phyloP scores from a whole-genome alignment of 2,329 filamentous ascomycete species.

The Xylariomycetidae sp. region DNA sequence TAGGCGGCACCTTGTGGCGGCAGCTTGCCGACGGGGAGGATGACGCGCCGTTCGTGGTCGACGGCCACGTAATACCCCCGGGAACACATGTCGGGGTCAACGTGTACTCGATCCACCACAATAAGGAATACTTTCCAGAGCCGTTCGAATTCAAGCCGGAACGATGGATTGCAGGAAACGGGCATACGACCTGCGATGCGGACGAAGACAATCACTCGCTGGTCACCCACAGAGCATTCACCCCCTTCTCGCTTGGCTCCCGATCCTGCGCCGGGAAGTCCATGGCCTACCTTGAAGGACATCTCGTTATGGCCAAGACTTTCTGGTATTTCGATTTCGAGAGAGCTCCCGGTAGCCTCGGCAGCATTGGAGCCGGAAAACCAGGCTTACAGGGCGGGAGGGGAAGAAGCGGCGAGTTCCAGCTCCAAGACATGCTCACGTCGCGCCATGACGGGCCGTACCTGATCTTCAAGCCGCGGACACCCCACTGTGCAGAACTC shows the following conservation, averaged over 20 bases:
- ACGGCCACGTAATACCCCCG: constrained; percentile 7
- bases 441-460: not conserved
- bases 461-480: not conserved
- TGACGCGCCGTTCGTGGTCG: constrained; percentile 3
- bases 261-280: constrained; percentile 1
- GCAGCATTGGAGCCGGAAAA: not conserved
- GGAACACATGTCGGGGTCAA: constrained; percentile 4
- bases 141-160: constrained; percentile 3
- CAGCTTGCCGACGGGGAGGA: not conserved
- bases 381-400: not conserved
- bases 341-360: not conserved
- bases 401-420: not conserved
- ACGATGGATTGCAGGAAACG: constrained; percentile 1
- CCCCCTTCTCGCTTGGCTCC: not conserved
- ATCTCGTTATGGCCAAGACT: constrained; percentile 1
- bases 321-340: constrained; percentile 6
- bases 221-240: not conserved
- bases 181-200: not conserved
- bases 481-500: too few relatives aligned
- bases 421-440: not conserved
- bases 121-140: constrained; percentile 6
- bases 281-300: constrained; percentile 2
- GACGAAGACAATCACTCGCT: not conserved
- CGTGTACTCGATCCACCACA: constrained; percentile 5
- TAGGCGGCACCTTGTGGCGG: constrained; percentile 1